These are phyloP conservation scores for Mrakia blollopis DNA, from an alignment of 768 basidiomycete species.

Conservation along the genomic window DNA sequence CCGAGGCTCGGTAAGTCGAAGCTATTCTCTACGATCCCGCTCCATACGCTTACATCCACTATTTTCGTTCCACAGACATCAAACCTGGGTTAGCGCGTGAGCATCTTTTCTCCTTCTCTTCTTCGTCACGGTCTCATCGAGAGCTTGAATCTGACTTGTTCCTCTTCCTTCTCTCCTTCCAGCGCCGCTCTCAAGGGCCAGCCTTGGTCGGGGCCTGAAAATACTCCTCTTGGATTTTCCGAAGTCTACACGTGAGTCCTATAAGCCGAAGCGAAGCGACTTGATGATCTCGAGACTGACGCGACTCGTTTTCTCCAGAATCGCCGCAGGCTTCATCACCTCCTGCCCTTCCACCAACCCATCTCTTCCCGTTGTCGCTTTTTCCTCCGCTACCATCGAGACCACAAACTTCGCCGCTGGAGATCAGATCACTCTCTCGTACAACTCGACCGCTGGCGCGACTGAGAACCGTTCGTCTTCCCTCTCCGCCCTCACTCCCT, in stretches of 20 bases:
- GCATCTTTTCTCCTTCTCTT: too few species aligned
- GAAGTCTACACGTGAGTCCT: slow-evolving; percentile 48
- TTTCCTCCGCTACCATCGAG: slow-evolving; percentile 38
- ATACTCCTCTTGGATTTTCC: slow-evolving; percentile 49
- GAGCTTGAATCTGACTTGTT: not conserved
- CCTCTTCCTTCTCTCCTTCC: not conserved
- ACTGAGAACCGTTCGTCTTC: slow-evolving; percentile 36
- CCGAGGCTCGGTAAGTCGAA: slow-evolving; percentile 48
- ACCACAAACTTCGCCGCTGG: slow-evolving; percentile 39
- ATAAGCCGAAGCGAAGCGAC: too few species aligned
- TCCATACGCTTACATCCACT: too few species aligned
- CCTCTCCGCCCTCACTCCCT: slow-evolving; percentile 44
- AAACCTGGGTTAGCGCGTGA: slow-evolving; percentile 55
- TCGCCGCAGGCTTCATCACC: slow-evolving; percentile 49
- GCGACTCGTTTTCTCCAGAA: slow-evolving; percentile 11
- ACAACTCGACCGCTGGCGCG: slow-evolving; percentile 35
- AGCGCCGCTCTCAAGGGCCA: slow-evolving; percentile 47
- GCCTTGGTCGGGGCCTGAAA: slow-evolving; percentile 59
- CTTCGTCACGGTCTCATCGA: too few species aligned
- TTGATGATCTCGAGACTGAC: too few species aligned
- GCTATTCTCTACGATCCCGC: too few species aligned
- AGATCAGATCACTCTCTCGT: slow-evolving; percentile 37
- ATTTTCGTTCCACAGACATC: slow-evolving; percentile 47
- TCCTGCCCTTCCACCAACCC: slow-evolving; percentile 50
- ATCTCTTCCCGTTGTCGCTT: slow-evolving; percentile 17